These are phyloP conservation scores for Scenedesmus sp. DNA, from an alignment of 163 green algal genomes.

Conservation along the genomic window DNA sequence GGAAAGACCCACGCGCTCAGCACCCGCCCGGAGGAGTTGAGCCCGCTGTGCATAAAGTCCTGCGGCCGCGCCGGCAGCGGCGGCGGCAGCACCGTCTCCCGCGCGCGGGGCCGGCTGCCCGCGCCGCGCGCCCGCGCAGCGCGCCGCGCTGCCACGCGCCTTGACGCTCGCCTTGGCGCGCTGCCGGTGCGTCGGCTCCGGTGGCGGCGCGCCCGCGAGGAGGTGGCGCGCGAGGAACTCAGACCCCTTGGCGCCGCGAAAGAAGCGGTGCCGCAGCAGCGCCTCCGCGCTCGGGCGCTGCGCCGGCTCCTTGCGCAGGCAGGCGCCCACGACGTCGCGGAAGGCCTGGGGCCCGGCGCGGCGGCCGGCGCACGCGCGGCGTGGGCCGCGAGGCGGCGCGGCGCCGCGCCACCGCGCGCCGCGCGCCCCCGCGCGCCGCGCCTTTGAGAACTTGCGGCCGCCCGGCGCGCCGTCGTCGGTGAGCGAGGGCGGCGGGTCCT, in stretches of 20 bases:
- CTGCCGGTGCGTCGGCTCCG: neutral
- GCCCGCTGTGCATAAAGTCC: too few relatives aligned
- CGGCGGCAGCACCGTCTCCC: too few relatives aligned
- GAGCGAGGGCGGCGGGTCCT: constrained; percentile 25
- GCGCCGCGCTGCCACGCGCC: too few relatives aligned
- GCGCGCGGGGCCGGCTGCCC: too few relatives aligned
- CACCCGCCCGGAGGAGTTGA: too few relatives aligned
- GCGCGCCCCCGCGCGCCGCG: neutral
- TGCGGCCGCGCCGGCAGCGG: too few relatives aligned
- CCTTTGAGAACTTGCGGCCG: constrained; percentile 20
- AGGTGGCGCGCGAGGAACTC: constrained; percentile 19
- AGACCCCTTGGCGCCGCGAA: neutral
- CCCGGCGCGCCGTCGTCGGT: neutral
- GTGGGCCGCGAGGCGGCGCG: too few relatives aligned
- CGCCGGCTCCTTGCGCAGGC: constrained; percentile 36
- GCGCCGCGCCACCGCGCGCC: too few relatives aligned
- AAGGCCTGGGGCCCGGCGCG: constrained; percentile 3
- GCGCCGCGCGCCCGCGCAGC: too few relatives aligned
- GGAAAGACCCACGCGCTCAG: too few relatives aligned
- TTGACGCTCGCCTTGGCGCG: too few relatives aligned
- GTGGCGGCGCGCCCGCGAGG: constrained; percentile 10
- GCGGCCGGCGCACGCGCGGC: too few relatives aligned
- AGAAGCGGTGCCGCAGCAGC: constrained; percentile 37
- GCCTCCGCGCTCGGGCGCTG: constrained; percentile 42
- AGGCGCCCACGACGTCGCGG: constrained; percentile 7